Percentiles rank a stretch among this genome's conserved stretches.
Evolutionary conservation across 192 early-diverging fungal genomes (phyloP).

Genomic region (Phycomyces nitens): DNA sequence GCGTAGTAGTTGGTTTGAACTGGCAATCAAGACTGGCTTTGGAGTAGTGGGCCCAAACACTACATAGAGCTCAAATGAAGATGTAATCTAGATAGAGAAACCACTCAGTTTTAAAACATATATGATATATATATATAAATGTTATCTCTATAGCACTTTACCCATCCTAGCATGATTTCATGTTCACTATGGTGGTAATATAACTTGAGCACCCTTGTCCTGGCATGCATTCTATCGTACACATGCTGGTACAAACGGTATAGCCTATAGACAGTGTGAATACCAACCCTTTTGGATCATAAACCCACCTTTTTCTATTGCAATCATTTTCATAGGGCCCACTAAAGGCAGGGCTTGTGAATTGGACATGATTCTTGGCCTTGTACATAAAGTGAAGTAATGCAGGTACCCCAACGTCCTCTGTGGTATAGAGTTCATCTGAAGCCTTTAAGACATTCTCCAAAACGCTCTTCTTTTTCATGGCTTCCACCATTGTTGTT

Average conservation of each 20-base stretch:
- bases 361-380: conserved; percentile 57
- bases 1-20: conserved; percentile 64
- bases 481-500: conserved; percentile 56
- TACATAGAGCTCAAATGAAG: conserved; percentile 70
- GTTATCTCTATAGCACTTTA: conserved; percentile 32
- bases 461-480: conserved; percentile 26
- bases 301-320: conserved; percentile 46
- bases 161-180: conserved; percentile 64
- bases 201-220: conserved; percentile 49
- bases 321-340: conserved; percentile 54
- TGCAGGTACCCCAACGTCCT: conserved; percentile 58
- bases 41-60: conserved; percentile 58
- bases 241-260: conserved; percentile 59
- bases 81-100: conserved; percentile 44
- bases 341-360: conserved; percentile 57
- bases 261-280: conserved; percentile 35
- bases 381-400: conserved; percentile 76
- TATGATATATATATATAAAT: background rate
- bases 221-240: conserved; percentile 53
- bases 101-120: background rate
- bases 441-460: conserved; percentile 42
- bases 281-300: too few relatives aligned
- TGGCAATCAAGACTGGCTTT: conserved; percentile 59
- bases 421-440: conserved; percentile 48
- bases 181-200: conserved; percentile 46